These are phyloP conservation scores for Colletotrichum aenigma DNA, from an alignment of 2,329 filamentous ascomycete species.

Conservation along the genomic window DNA sequence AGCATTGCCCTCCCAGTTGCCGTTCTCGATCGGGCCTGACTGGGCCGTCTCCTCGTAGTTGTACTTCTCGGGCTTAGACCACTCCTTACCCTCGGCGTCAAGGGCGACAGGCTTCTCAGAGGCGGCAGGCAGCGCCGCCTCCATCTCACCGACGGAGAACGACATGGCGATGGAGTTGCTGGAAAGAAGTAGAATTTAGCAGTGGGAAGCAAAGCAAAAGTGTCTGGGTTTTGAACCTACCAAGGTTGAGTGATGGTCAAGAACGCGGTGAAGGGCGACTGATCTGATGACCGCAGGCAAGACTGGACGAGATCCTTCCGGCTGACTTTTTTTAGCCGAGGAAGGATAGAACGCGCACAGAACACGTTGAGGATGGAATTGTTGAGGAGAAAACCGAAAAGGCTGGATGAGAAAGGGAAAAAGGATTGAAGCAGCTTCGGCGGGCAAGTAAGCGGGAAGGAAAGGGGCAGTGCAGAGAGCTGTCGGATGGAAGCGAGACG, in stretches of 20 bases:
- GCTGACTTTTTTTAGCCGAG: background rate
- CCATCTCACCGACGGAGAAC: constrained; percentile 25
- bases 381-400: background rate
- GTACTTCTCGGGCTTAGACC: constrained; percentile 50
- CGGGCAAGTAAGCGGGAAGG: background rate
- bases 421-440: background rate
- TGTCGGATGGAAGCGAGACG: background rate
- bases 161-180: background rate
- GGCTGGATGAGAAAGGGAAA: background rate
- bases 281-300: background rate
- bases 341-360: background rate
- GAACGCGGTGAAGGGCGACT: background rate
- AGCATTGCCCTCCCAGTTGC: constrained; percentile 58
- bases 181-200: background rate
- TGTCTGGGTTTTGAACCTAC: background rate
- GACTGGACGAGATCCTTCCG: background rate
- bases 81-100: constrained; percentile 35
- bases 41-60: constrained; percentile 48
- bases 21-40: constrained; percentile 5
- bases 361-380: background rate
- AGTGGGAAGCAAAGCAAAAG: background rate
- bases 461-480: background rate
- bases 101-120: constrained; percentile 28
- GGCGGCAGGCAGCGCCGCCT: constrained; percentile 32
- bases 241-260: background rate